Evolutionary conservation across 306 rosid genomes (phyloP).

Genomic region (Ceratonia siliqua): DNA sequence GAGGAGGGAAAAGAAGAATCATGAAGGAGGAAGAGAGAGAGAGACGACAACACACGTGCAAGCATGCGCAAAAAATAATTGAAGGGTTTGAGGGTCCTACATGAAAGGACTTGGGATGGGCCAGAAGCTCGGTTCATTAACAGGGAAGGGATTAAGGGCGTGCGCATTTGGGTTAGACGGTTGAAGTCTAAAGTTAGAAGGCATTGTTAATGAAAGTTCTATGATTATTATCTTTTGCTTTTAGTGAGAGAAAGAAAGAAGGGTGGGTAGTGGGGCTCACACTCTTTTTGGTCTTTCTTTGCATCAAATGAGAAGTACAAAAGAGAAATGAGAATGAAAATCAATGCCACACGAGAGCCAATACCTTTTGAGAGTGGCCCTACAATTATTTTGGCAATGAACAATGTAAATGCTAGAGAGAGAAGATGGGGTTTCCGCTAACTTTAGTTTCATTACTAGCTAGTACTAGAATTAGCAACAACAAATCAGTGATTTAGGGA

Average conservation of each 20-base stretch:
- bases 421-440: constrained; percentile 12
- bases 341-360: constrained; percentile 65
- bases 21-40: neutral
- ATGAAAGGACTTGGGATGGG: constrained; percentile 35
- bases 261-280: constrained; percentile 49
- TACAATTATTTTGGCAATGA: constrained; percentile 51
- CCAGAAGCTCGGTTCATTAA: neutral
- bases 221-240: constrained; percentile 46
- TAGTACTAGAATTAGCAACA: constrained; percentile 28
- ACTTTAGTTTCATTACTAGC: constrained; percentile 21
- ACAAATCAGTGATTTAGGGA: neutral
- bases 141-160: constrained; percentile 27
- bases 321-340: constrained; percentile 64
- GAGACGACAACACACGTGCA: constrained; percentile 88
- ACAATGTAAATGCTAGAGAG: constrained; percentile 36
- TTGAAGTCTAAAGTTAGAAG: constrained; percentile 25
- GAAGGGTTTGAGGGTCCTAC: constrained; percentile 42
- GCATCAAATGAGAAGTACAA: constrained; percentile 58
- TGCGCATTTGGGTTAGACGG: constrained; percentile 29
- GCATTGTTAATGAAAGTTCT: constrained; percentile 44
- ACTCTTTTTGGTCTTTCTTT: constrained; percentile 59
- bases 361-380: constrained; percentile 48
- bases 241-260: neutral
- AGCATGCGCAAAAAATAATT: constrained; percentile 61
- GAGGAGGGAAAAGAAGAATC: constrained; percentile 28